These are phyloP conservation scores for Debaryomycetaceae sp. DNA, from an alignment of 1,139 yeast genomes.

Conservation along the genomic window DNA sequence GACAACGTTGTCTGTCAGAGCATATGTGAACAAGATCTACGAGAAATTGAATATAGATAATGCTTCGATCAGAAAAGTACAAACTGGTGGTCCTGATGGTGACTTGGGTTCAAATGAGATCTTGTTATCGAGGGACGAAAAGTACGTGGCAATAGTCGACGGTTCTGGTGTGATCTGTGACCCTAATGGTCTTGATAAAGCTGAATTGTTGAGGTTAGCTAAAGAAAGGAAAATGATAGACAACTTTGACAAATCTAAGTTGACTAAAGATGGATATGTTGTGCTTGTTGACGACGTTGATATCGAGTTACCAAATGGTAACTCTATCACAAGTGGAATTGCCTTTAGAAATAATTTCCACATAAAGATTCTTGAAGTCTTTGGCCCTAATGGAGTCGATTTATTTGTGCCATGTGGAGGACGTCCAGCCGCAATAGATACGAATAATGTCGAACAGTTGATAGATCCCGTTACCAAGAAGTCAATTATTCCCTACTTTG, in stretches of 20 bases:
- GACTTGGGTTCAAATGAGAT: conserved; percentile 97
- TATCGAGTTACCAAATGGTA: conserved; percentile 73
- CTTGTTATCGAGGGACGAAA: conserved; percentile 74
- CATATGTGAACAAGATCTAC: conserved; percentile 86
- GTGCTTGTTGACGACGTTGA: conserved; percentile 87
- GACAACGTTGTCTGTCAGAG: conserved; percentile 94
- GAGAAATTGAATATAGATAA: conserved; percentile 66
- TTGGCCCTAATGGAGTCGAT: conserved; percentile 61
- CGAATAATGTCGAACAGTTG: conserved; percentile 71
- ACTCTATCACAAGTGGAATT: conserved; percentile 74
- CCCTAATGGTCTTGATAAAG: conserved; percentile 81
- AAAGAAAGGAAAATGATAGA: conserved; percentile 73
- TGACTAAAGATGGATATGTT: conserved; percentile 73
- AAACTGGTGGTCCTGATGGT: conserved; percentile 99
- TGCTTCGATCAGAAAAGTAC: conserved; percentile 67
- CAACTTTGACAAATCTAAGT: conserved; percentile 60
- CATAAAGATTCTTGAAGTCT: conserved; percentile 62
- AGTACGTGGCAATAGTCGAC: conserved; percentile 85
- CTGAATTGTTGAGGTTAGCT: conserved; percentile 78
- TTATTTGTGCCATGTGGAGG: conserved; percentile 98
- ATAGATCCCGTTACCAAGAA: conserved; percentile 77
- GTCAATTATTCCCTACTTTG: conserved; percentile 78
- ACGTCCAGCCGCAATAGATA: conserved; percentile 93
- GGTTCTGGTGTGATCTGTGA: conserved; percentile 96
- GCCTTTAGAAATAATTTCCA: conserved; percentile 93